A percentile compares a stretch with the other conserved stretches of the same genome.
Conservation (phyloP, 2,329 filamentous ascomycete genomes). For the Colletotrichum tanaceti region DNA sequence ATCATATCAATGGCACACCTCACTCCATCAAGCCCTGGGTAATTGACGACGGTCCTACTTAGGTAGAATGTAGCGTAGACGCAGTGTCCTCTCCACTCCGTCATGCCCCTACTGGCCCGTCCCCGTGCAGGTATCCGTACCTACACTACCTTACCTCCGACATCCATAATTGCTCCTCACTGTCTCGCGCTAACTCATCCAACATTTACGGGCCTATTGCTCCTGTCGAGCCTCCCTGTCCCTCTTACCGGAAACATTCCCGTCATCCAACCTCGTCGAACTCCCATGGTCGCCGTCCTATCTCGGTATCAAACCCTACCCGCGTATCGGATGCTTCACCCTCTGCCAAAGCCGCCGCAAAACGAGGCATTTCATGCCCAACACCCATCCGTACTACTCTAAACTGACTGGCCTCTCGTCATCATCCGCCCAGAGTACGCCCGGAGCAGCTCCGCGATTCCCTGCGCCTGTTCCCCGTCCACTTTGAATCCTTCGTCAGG, state of each 20-base stretch:
- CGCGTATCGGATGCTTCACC: slow-evolving; percentile 7
- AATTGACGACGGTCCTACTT: neutral
- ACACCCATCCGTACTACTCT: neutral
- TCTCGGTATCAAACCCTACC: slow-evolving; percentile 12
- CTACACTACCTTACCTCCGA: neutral
- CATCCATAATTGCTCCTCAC: slow-evolving; percentile 3
- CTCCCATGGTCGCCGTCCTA: slow-evolving; percentile 16
- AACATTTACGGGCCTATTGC: slow-evolving; percentile 8
- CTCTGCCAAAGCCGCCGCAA: too few relatives aligned
- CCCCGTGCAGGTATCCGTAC: slow-evolving; percentile 6
- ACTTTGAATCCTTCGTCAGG: slow-evolving; percentile 17
- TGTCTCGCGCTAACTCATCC: neutral
- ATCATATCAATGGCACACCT: neutral
- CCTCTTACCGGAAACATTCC: slow-evolving; percentile 37
- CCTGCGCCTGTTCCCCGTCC: neutral
- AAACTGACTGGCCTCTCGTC: neutral
- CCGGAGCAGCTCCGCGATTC: slow-evolving; percentile 23
- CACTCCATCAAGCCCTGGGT: neutral
- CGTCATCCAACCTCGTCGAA: slow-evolving; percentile 29
- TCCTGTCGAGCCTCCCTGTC: slow-evolving; percentile 19
- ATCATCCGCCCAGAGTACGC: slow-evolving; percentile 21
- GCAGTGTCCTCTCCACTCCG: slow-evolving; percentile 2
- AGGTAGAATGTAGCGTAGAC: neutral
- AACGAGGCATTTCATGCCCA: slow-evolving; percentile 11
- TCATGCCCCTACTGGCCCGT: slow-evolving; percentile 21